Conservation (phyloP, 2,329 filamentous ascomycete genomes). For the Exophiala oligosperma region DNA sequence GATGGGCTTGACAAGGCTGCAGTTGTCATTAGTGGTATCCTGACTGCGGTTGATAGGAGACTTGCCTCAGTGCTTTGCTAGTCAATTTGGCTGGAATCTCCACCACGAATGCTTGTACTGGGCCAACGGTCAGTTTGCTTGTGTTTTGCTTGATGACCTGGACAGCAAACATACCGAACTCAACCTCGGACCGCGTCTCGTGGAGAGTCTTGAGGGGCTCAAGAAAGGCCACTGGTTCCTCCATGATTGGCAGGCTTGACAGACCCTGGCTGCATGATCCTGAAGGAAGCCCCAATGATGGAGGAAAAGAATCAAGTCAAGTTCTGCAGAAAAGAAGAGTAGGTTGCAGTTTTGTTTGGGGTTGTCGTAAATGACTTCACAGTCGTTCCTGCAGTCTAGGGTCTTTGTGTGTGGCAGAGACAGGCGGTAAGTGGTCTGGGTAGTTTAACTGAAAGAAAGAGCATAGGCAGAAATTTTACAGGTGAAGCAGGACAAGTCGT, state of each 20-base stretch:
- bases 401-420: neutral
- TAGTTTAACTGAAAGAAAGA: neutral
- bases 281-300: neutral
- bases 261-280: slow-evolving; percentile 17
- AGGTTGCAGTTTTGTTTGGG: neutral
- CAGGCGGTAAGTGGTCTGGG: neutral
- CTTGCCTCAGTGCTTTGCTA: slow-evolving; percentile 46
- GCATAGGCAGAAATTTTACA: neutral
- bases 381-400: neutral
- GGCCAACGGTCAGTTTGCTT: slow-evolving; percentile 18
- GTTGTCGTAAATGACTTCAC: neutral
- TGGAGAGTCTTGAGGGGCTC: slow-evolving; percentile 45
- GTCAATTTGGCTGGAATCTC: slow-evolving; percentile 47
- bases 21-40: neutral
- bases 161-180: slow-evolving; percentile 37
- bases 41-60: neutral
- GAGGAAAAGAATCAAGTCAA: neutral
- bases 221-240: slow-evolving; percentile 28
- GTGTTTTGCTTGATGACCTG: neutral
- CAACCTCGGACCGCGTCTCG: slow-evolving; percentile 41
- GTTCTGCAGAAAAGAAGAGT: neutral
- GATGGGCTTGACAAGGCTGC: slow-evolving; percentile 34
- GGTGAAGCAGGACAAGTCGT: no score
- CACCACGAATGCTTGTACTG: slow-evolving; percentile 45
- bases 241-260: slow-evolving; percentile 17